A percentile compares a stretch with the other conserved stretches of the same genome.
Conservation (phyloP, 805 yeast species). For the Myxozyma mucilagina region DNA sequence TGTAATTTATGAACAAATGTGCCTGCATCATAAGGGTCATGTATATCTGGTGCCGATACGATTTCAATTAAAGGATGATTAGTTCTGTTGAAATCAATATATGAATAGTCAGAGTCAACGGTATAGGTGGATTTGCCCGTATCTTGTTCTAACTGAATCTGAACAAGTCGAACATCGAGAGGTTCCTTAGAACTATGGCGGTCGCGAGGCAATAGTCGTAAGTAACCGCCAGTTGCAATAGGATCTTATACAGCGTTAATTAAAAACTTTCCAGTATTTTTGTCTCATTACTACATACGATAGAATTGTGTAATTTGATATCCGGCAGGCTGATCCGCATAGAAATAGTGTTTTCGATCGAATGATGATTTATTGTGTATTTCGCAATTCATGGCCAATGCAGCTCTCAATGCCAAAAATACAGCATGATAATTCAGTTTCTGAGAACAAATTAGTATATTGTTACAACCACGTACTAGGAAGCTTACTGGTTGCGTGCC, state of each 20-base stretch:
- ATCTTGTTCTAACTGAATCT: conserved; percentile 92
- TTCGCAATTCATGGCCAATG: conserved; percentile 63
- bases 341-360: conserved; percentile 94
- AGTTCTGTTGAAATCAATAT: conserved; percentile 79
- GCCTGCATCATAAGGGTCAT: conserved; percentile 62
- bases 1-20: conserved; percentile 82
- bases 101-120: conserved; percentile 36
- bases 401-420: conserved; percentile 67
- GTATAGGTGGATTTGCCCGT: conserved; percentile 31
- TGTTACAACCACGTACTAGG: background rate
- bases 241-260: conserved; percentile 49
- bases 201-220: conserved; percentile 57
- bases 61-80: conserved; percentile 86
- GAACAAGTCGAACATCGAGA: conserved; percentile 56
- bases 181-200: conserved; percentile 43
- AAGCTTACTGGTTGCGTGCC: conserved; percentile 75
- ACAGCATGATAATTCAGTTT: conserved; percentile 72
- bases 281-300: conserved; percentile 24
- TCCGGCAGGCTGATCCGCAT: conserved; percentile 94
- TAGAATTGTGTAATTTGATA: conserved; percentile 92
- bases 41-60: conserved; percentile 88
- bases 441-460: background rate
- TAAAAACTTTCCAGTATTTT: background rate
- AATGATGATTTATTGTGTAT: conserved; percentile 63
- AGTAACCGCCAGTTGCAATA: conserved; percentile 64